Conservation (phyloP, 2,329 filamentous ascomycete genomes). For the Emergomyces pasteurianus region DNA sequence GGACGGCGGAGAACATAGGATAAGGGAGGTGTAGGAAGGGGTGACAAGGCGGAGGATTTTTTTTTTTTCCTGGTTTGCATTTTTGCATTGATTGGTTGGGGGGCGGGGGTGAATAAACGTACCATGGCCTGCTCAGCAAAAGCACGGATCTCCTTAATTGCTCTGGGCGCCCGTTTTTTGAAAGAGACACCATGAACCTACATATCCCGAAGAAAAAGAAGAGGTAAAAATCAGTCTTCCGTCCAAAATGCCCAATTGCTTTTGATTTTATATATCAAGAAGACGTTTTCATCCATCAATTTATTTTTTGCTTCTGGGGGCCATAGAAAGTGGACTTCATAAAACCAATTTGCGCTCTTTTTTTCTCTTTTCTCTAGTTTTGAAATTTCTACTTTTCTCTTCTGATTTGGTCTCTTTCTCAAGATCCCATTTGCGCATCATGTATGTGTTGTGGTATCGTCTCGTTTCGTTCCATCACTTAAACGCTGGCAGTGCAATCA, state of each 20-base stretch:
- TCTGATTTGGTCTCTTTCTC: background rate
- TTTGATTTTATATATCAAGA: slow-evolving; percentile 4
- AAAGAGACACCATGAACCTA: slow-evolving; percentile 95
- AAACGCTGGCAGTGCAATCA: too few relatives aligned
- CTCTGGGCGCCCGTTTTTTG: slow-evolving; percentile 98
- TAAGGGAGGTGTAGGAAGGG: too few relatives aligned
- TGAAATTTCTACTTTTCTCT: slow-evolving; percentile 4
- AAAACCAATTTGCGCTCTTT: slow-evolving; percentile 47
- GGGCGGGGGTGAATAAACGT: slow-evolving; percentile 35
- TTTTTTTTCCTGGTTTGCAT: too few relatives aligned
- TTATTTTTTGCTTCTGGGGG: slow-evolving; percentile 17
- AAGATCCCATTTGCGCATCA: background rate
- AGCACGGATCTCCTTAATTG: slow-evolving; percentile 98
- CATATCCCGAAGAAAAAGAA: slow-evolving; percentile 25
- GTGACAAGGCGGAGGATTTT: too few relatives aligned
- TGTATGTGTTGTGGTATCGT: slow-evolving; percentile 1
- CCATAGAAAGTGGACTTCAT: slow-evolving; percentile 56
- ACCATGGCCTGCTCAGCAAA: slow-evolving; percentile 96
- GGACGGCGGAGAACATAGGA: background rate
- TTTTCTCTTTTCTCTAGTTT: slow-evolving; percentile 15
- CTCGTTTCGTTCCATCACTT: background rate
- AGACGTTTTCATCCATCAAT: slow-evolving; percentile 4
- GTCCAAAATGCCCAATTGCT: slow-evolving; percentile 38
- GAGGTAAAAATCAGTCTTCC: slow-evolving; percentile 52
- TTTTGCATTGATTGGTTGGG: too few relatives aligned